These are phyloP conservation scores for Rhododendron henanense DNA, from an alignment of 148 eudicot species.

Conservation along the genomic window DNA sequence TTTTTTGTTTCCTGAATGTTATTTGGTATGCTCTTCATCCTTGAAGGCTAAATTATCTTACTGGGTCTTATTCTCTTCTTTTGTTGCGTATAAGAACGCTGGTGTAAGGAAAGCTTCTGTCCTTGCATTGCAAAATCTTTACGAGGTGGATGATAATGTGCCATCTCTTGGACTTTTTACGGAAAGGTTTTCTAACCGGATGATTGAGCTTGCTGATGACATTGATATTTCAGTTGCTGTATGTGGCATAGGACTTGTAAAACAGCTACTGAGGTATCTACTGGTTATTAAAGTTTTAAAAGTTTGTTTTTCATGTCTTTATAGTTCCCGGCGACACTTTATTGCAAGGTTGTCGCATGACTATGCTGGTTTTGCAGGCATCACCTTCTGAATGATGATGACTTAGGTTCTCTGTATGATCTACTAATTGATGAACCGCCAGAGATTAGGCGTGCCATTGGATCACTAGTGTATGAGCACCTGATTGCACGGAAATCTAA, in stretches of 20 bases:
- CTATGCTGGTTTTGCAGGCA: slow-evolving; percentile 55
- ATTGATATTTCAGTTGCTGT: slow-evolving; percentile 92
- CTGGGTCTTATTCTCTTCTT: slow-evolving; percentile 1
- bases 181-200: slow-evolving; percentile 81
- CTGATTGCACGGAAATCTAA: slow-evolving; percentile 80
- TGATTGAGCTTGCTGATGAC: slow-evolving; percentile 99
- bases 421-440: slow-evolving; percentile 92
- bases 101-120: slow-evolving; percentile 92
- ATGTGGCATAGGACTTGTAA: slow-evolving; percentile 88
- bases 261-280: slow-evolving; percentile 74
- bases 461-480: slow-evolving; percentile 93
- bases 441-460: slow-evolving; percentile 95
- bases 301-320: background rate
- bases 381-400: slow-evolving; percentile 80
- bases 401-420: slow-evolving; percentile 91
- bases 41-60: slow-evolving; percentile 6
- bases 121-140: slow-evolving; percentile 78
- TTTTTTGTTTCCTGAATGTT: background rate
- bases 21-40: background rate
- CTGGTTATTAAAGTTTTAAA: background rate
- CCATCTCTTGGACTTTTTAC: slow-evolving; percentile 95
- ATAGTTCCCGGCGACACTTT: background rate
- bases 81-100: slow-evolving; percentile 53
- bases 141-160: slow-evolving; percentile 95
- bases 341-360: background rate